Evolutionary conservation across 345 rosid genomes (phyloP), one percentile per base, ranked within the genome.

Genomic region (Hibiscus tridactylites): DNA sequence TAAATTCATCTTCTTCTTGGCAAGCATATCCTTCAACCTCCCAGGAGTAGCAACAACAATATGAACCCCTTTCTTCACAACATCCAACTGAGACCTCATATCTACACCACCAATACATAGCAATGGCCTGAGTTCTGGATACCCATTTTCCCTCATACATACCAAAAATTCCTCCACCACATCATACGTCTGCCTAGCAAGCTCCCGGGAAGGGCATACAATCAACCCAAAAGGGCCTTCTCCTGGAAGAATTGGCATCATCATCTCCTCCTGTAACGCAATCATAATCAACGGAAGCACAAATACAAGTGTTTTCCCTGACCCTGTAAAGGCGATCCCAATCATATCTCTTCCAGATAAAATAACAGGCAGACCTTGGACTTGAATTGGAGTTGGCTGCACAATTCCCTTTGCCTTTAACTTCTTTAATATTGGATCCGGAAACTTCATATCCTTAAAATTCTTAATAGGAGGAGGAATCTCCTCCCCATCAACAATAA

Each of bases 1-100:
- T 71, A 91, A 79, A 81, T 52, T 94, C 98, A 90, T 91, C 78
- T 91, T 91, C 74, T 91, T 93, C 87, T 91, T 93, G 21, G 97
- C 95, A 15, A 91, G 89, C 97, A 93, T 86, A 78, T 93, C 97
- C 87, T 93, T 93, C 80, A 93, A 80, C 74, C 96, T 90, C 67
- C 97, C 97, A 33, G 97, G 98, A 39, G 98, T 93, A 6, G 98
- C 98, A 70, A 93, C 92, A 76, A 93, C 98, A 31, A 91, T 91
- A 65, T 88, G 98, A 47, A 91, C 97, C 61, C 96, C 97, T 81
- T 79, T 90, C 82, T 87, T 90, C 61, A 91, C 94, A 69, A 90
- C 79, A 71, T 91, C 98, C 84, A 93, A 79, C 85, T 93, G 96
- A 2, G 92, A 84, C 70, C 90, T 84, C 97, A 91, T 93, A 82